phyloP scores from a whole-genome alignment of 73 alveolate species.

The Halteria grandinella region DNA sequence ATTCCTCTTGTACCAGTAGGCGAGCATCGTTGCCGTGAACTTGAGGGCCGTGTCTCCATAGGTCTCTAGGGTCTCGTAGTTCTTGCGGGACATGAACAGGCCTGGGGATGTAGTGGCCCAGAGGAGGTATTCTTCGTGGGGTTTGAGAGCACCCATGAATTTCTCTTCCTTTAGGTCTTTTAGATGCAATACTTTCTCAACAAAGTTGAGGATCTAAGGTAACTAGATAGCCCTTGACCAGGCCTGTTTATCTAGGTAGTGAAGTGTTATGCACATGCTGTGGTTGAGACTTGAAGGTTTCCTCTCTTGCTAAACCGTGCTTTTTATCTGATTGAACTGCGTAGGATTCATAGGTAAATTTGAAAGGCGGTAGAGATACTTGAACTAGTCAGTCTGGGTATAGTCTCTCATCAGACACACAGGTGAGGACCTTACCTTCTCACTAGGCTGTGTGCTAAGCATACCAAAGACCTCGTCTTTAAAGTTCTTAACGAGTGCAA shows the following conservation, averaged over 20 bases:
- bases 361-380: not conserved
- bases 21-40: conserved; percentile 56
- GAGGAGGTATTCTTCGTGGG: conserved; percentile 39
- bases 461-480: conserved; percentile 36
- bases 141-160: not conserved
- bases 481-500: conserved; percentile 1
- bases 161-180: conserved; percentile 11
- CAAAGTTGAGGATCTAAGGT: conserved; percentile 23
- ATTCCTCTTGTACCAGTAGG: conserved; percentile 40
- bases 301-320: no score
- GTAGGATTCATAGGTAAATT: conserved; percentile 24
- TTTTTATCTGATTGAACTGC: not conserved
- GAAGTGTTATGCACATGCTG: not conserved
- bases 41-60: conserved; percentile 73
- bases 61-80: conserved; percentile 65
- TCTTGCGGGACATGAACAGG: conserved; percentile 1
- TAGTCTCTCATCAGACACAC: conserved; percentile 1
- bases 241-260: conserved; percentile 24
- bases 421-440: not conserved
- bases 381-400: not conserved
- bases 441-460: not conserved
- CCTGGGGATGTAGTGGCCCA: conserved; percentile 63
- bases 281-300: conserved; percentile 9
- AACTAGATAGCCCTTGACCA: conserved; percentile 28
- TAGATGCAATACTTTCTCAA: conserved; percentile 25